Conservation (phyloP, 2,329 filamentous ascomycete species). For the Talaromyces sp. region DNA sequence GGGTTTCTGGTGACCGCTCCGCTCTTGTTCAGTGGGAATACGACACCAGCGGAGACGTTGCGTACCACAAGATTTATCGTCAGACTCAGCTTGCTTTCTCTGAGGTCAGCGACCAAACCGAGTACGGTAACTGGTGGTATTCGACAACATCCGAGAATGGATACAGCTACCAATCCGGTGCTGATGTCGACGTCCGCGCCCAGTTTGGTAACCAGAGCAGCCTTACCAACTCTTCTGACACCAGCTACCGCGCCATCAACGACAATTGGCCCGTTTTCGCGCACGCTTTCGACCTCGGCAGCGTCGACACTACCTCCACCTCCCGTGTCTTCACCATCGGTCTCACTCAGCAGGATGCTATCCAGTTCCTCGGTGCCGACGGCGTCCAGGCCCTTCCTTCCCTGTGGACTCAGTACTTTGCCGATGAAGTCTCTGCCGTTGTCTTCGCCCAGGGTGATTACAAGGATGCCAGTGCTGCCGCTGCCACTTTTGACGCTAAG, state of each 20-base stretch:
- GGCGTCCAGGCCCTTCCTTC: conserved; percentile 36
- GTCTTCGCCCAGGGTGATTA: conserved; percentile 48
- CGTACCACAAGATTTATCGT: conserved; percentile 55
- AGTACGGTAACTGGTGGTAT: conserved; percentile 53
- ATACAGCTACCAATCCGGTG: conserved; percentile 44
- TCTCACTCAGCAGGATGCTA: conserved; percentile 42
- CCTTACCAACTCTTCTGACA: conserved; percentile 42
- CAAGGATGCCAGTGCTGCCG: conserved; percentile 25
- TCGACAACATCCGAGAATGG: conserved; percentile 37
- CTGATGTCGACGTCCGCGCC: conserved; percentile 41
- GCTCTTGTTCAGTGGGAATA: conserved; percentile 59
- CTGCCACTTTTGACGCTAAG: conserved; percentile 36
- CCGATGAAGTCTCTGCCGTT: conserved; percentile 35
- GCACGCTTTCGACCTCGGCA: conserved; percentile 46
- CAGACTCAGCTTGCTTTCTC: conserved; percentile 44
- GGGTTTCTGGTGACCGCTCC: conserved; percentile 58
- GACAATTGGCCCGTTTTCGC: conserved; percentile 49
- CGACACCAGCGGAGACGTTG: conserved; percentile 45
- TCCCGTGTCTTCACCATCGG: conserved; percentile 46
- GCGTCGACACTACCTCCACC: conserved; percentile 29
- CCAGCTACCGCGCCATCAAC: conserved; percentile 46
- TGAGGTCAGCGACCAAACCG: conserved; percentile 42
- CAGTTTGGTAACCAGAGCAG: conserved; percentile 40
- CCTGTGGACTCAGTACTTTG: conserved; percentile 46
- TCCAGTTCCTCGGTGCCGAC: conserved; percentile 44